Evolutionary conservation across 2,329 filamentous ascomycete species (phyloP).

Genomic region (Claviceps arundinis): DNA sequence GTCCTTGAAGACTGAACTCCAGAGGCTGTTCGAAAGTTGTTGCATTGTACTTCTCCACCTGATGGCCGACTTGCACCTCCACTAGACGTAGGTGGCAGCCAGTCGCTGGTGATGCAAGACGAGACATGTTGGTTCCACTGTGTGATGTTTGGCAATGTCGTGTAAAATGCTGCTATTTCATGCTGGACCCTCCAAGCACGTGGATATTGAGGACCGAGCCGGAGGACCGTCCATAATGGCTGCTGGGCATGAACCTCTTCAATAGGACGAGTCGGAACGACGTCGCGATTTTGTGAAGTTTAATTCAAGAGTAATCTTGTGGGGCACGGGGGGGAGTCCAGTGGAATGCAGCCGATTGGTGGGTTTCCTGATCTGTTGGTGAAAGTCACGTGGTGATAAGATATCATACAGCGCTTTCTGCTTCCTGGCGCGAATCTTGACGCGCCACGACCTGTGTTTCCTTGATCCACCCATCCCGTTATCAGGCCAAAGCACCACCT

Average conservation of each 20-base stretch:
- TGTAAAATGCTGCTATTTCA: neutral
- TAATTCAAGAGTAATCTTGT: neutral
- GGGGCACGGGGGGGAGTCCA: neutral
- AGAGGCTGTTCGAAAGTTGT: slow-evolving; percentile 1
- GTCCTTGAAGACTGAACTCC: slow-evolving; percentile 4
- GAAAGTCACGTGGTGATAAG: neutral
- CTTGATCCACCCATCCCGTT: neutral
- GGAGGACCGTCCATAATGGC: too few relatives aligned
- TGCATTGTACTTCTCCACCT: slow-evolving; percentile 3
- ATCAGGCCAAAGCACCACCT: slow-evolving; percentile 2
- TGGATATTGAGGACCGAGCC: too few relatives aligned
- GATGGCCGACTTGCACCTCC: slow-evolving; percentile 3
- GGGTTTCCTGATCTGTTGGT: neutral
- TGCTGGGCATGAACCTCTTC: too few relatives aligned
- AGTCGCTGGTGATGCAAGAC: slow-evolving; percentile 3
- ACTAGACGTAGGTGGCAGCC: slow-evolving; percentile 4
- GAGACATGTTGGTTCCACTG: neutral
- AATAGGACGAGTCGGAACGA: too few relatives aligned
- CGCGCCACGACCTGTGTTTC: slow-evolving; percentile 2
- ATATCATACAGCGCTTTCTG: neutral
- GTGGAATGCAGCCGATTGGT: slow-evolving; percentile 16
- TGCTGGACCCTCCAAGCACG: neutral
- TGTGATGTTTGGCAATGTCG: too few relatives aligned
- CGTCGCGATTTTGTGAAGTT: neutral
- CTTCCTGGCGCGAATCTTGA: neutral